Percentiles rank a stretch among this genome's conserved stretches.
These are phyloP conservation scores for Pleurotus platypus DNA, from an alignment of 768 basidiomycete species.

Conservation along the genomic window DNA sequence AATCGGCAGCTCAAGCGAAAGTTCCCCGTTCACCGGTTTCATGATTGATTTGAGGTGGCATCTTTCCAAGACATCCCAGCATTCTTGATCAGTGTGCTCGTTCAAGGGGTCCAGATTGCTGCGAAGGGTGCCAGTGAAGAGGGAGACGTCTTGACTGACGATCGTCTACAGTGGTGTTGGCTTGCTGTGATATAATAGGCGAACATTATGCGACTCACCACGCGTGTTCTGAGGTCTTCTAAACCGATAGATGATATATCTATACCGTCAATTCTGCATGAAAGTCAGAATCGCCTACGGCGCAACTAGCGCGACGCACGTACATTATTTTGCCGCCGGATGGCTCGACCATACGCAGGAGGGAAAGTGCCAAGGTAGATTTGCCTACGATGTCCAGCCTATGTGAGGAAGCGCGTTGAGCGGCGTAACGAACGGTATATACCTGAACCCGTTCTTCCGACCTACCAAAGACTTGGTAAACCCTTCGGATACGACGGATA, in stretches of 20 bases:
- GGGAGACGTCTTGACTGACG: constrained; percentile 69
- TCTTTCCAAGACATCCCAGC: constrained; percentile 59
- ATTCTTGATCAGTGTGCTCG: constrained; percentile 55
- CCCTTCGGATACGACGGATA: background rate
- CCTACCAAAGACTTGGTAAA: constrained; percentile 27
- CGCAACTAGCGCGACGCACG: constrained; percentile 14
- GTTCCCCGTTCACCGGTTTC: constrained; percentile 28
- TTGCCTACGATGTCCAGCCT: constrained; percentile 33
- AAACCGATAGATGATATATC: constrained; percentile 67
- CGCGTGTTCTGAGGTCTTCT: constrained; percentile 60
- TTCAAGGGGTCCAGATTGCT: constrained; percentile 72
- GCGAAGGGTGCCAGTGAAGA: constrained; percentile 70
- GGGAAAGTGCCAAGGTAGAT: constrained; percentile 52
- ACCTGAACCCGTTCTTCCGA: constrained; percentile 70
- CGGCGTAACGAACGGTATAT: background rate
- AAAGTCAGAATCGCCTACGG: background rate
- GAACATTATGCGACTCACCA: constrained; percentile 33
- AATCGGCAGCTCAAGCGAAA: constrained; percentile 57
- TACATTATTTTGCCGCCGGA: constrained; percentile 55
- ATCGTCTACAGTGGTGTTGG: constrained; percentile 45
- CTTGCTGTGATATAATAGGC: background rate
- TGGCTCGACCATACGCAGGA: constrained; percentile 64
- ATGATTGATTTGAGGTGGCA: constrained; percentile 56
- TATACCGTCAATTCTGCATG: constrained; percentile 58
- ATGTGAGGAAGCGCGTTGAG: background rate